These are phyloP conservation scores for Fusarium nodosum DNA, from an alignment of 2,329 filamentous ascomycete species.

Conservation along the genomic window DNA sequence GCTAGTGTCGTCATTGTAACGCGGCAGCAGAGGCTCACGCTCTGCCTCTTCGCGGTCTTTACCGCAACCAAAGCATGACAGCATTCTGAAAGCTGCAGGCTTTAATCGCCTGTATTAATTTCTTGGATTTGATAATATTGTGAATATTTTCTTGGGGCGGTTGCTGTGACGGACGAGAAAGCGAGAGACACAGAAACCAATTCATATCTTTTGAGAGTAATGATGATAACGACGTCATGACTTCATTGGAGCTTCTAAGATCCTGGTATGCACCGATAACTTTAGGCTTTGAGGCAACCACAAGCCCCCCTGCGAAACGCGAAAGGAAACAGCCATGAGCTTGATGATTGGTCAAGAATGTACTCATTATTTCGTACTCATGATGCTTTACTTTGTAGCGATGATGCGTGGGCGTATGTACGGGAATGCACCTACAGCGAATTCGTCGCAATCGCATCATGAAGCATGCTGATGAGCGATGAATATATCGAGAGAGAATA, in stretches of 20 bases:
- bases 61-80: constrained; percentile 75
- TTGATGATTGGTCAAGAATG: constrained; percentile 23
- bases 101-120: neutral
- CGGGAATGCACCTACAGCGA: constrained; percentile 16
- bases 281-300: constrained; percentile 14
- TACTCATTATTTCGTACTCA: constrained; percentile 11
- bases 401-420: constrained; percentile 35
- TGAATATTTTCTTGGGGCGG: neutral
- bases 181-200: constrained; percentile 4
- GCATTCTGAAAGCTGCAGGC: constrained; percentile 56
- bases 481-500: neutral
- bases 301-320: constrained; percentile 6
- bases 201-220: constrained; percentile 12
- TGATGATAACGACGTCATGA: constrained; percentile 43
- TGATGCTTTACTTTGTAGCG: constrained; percentile 26
- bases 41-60: constrained; percentile 67
- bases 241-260: constrained; percentile 38
- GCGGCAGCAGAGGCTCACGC: constrained; percentile 83
- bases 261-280: constrained; percentile 19
- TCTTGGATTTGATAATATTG: neutral
- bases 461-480: neutral
- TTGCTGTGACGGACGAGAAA: neutral
- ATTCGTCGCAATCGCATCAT: constrained; percentile 16
- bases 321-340: constrained; percentile 1
- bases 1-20: constrained; percentile 84